Percentiles rank a stretch among this genome's conserved stretches.
Evolutionary conservation across 2,329 filamentous ascomycete genomes (phyloP).

Genomic region (Apiospora saccharicola): DNA sequence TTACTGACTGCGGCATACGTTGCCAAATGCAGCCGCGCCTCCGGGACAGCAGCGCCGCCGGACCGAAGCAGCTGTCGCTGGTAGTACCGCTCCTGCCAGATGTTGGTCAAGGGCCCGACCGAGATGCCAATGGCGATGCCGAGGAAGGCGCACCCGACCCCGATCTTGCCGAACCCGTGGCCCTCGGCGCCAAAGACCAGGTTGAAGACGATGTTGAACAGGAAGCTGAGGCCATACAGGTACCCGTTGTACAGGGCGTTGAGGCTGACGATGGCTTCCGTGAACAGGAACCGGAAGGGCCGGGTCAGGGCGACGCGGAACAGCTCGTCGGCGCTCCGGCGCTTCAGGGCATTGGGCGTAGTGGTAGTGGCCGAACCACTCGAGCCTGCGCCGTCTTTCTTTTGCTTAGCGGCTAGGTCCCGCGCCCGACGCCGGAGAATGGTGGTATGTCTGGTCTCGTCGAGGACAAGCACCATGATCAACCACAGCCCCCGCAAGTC

Average conservation of each 20-base stretch:
- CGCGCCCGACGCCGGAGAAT: slow-evolving; percentile 47
- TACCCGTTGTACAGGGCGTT: slow-evolving; percentile 57
- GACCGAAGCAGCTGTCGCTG: slow-evolving; percentile 41
- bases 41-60: slow-evolving; percentile 45
- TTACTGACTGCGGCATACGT: slow-evolving; percentile 47
- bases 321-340: slow-evolving; percentile 44
- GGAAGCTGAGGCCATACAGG: slow-evolving; percentile 56
- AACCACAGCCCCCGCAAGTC: slow-evolving; percentile 53
- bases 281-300: slow-evolving; percentile 54
- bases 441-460: slow-evolving; percentile 54
- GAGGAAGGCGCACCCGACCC: slow-evolving; percentile 49
- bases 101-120: slow-evolving; percentile 51
- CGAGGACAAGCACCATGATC: slow-evolving; percentile 47
- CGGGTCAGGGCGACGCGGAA: slow-evolving; percentile 51
- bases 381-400: slow-evolving; percentile 10
- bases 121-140: slow-evolving; percentile 48
- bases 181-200: slow-evolving; percentile 55
- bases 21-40: slow-evolving; percentile 50
- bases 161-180: slow-evolving; percentile 48
- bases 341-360: slow-evolving; percentile 46
- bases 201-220: slow-evolving; percentile 57
- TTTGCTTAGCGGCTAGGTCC: slow-evolving; percentile 36
- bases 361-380: slow-evolving; percentile 32
- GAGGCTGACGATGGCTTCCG: slow-evolving; percentile 56
- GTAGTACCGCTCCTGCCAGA: slow-evolving; percentile 53